Evolutionary conservation across 345 rosid species (phyloP).

Genomic region (Heritiera littoralis): DNA sequence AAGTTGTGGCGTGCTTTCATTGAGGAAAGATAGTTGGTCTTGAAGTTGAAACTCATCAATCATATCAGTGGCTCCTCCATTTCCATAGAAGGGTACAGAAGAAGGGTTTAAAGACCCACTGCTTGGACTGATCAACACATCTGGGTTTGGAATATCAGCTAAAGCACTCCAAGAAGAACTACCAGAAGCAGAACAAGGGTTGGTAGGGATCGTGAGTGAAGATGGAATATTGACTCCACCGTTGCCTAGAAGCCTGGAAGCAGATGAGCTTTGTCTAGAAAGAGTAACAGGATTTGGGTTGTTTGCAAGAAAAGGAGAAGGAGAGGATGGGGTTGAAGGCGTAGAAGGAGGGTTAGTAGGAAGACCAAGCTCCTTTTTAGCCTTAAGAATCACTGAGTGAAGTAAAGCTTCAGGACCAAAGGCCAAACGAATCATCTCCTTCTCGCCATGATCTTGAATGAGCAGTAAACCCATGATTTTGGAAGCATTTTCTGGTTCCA

Average conservation of each 20-base stretch:
- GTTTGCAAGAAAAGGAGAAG: conserved; percentile 44
- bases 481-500: conserved; percentile 88
- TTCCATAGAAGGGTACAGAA: conserved; percentile 63
- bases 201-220: conserved; percentile 36
- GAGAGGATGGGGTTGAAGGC: conserved; percentile 51
- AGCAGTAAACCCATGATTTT: conserved; percentile 92
- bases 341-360: conserved; percentile 42
- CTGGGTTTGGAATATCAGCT: conserved; percentile 49
- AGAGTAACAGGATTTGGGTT: conserved; percentile 29
- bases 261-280: conserved; percentile 44
- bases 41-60: conserved; percentile 68
- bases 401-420: conserved; percentile 82
- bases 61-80: conserved; percentile 51
- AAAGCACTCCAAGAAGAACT: conserved; percentile 42
- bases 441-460: conserved; percentile 87
- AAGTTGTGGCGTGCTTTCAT: conserved; percentile 44
- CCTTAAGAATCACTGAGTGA: conserved; percentile 66
- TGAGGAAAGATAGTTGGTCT: conserved; percentile 63
- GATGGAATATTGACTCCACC: conserved; percentile 37
- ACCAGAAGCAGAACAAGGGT: conserved; percentile 28
- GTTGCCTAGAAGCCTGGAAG: conserved; percentile 34
- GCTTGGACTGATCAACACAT: conserved; percentile 50
- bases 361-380: conserved; percentile 70
- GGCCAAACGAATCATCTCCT: conserved; percentile 91
- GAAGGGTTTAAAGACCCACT: conserved; percentile 54